Evolutionary conservation across 2,329 filamentous ascomycete genomes (phyloP), one percentile per base, ranked within the genome.

Genomic region (Fusarium nygamai): DNA sequence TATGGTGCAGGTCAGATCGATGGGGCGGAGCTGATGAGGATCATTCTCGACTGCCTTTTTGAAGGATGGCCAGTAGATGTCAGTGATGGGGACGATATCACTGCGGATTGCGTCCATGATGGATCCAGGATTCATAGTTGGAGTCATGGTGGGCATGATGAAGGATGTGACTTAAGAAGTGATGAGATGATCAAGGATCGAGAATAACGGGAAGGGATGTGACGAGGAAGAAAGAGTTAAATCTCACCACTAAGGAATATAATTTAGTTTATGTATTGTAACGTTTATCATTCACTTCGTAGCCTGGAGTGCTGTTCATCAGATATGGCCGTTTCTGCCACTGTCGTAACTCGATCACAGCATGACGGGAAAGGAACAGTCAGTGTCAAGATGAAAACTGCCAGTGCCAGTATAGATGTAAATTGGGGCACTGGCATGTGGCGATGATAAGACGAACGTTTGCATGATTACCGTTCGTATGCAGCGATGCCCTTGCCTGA

Each of bases 61-160:
- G 31, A 64, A 64, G 11, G n/a, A 22, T 27, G 62, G 58, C 59
- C 63, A 65, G 27, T 63, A 64, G 19, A 16, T 65, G 12, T 64
- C 47, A 8, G 63, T 54, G 27, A 65, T 62, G 17, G 62, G 57
- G 0, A 27, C 10, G 8, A 10, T 10, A 2, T 24, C 36, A 29
- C 10, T 56, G 20, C 12, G 8, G 51, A 56, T n/a, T 17, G 27
- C 24, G 10, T 39, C 24, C 14, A 39, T 39, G 34, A 54, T 54
- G 24, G 34, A 27, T 39, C 24, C 34, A 13, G 14, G 51, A 5
- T 29, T 54, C 51, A 54, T 54, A 5, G 10, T 20, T 29, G 36
- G 34, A 56, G 31, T 56, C 36, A 56, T 43, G 36, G 16, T 31
- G 20, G 34, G n/a, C 33, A 53, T 53, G 33, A 27, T 36, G 50